phyloP scores from a whole-genome alignment of 768 basidiomycete genomes.

The Clitopilus hobsonii region DNA sequence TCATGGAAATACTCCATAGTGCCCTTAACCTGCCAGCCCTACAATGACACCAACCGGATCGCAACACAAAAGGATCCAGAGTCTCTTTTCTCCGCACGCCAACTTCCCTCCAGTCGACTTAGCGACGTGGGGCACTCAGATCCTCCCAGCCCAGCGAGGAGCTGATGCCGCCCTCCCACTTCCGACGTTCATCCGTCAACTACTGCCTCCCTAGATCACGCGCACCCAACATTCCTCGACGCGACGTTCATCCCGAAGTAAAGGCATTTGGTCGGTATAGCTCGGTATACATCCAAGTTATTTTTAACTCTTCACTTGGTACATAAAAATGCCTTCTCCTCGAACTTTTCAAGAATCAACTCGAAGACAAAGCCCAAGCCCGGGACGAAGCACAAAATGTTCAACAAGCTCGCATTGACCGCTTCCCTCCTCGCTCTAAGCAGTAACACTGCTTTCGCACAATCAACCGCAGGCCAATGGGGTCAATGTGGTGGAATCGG shows the following conservation, averaged over 20 bases:
- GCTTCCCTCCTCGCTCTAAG: background rate
- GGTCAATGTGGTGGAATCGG: constrained; percentile 48
- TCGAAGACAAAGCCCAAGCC: too few relatives aligned
- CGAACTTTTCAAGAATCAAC: background rate
- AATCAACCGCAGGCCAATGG: constrained; percentile 24
- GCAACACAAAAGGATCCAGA: too few relatives aligned
- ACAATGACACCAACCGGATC: too few relatives aligned
- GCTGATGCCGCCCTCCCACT: background rate
- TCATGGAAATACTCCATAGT: background rate
- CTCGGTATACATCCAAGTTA: background rate
- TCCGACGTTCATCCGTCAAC: background rate
- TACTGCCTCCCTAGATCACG: background rate
- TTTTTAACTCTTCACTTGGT: constrained; percentile 3
- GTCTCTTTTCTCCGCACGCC: too few relatives aligned
- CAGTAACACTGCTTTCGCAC: constrained; percentile 12
- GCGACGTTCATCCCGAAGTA: constrained; percentile 23
- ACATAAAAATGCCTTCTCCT: constrained; percentile 3
- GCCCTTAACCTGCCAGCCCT: too few relatives aligned
- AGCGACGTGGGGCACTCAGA: background rate
- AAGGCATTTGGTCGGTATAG: constrained; percentile 31
- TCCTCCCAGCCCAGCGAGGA: background rate
- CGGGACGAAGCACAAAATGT: background rate
- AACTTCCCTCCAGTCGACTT: background rate
- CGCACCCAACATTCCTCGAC: background rate
- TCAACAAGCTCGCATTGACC: background rate